A percentile compares a stretch with the other conserved stretches of the same genome.
These are phyloP conservation scores for Alternaria gaisen DNA, from an alignment of 2,329 filamentous ascomycete genomes.

Conservation along the genomic window DNA sequence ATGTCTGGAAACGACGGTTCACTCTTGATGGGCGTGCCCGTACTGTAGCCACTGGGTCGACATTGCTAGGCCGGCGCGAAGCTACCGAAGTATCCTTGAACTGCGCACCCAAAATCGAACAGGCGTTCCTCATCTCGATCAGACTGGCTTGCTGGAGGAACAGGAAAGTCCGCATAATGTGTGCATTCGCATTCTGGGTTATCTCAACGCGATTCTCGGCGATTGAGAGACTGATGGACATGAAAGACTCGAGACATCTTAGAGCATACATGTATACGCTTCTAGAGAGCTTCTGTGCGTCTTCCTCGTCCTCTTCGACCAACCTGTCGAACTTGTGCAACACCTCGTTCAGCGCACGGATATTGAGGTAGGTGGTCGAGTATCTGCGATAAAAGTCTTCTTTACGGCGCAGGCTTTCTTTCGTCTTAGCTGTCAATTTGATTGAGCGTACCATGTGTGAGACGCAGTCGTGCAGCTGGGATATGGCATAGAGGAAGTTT, in stretches of 20 bases:
- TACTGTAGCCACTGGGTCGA: slow-evolving; percentile 37
- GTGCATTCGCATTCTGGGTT: slow-evolving; percentile 63
- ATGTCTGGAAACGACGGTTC: slow-evolving; percentile 41
- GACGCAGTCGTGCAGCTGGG: slow-evolving; percentile 56
- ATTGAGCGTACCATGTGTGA: slow-evolving; percentile 49
- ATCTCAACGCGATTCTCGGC: slow-evolving; percentile 56
- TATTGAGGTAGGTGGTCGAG: slow-evolving; percentile 64
- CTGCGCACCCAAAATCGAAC: slow-evolving; percentile 58
- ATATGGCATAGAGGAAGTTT: slow-evolving; percentile 64
- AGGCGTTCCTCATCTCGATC: slow-evolving; percentile 68
- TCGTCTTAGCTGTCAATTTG: slow-evolving; percentile 52
- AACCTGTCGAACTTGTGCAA: slow-evolving; percentile 60
- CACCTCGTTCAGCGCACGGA: slow-evolving; percentile 65
- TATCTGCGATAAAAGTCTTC: slow-evolving; percentile 63
- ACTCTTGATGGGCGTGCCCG: slow-evolving; percentile 41
- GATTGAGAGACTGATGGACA: slow-evolving; percentile 48
- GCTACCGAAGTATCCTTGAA: slow-evolving; percentile 39
- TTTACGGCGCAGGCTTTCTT: slow-evolving; percentile 51
- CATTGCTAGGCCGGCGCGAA: slow-evolving; percentile 33
- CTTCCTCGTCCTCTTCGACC: slow-evolving; percentile 61
- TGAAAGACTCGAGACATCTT: slow-evolving; percentile 48
- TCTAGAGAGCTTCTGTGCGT: slow-evolving; percentile 50
- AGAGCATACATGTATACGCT: slow-evolving; percentile 47
- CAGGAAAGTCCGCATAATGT: slow-evolving; percentile 67
- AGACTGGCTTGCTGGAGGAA: slow-evolving; percentile 67